These are phyloP conservation scores for Anisodus acutangulus DNA, from an alignment of 257 asterid genomes.

Conservation along the genomic window DNA sequence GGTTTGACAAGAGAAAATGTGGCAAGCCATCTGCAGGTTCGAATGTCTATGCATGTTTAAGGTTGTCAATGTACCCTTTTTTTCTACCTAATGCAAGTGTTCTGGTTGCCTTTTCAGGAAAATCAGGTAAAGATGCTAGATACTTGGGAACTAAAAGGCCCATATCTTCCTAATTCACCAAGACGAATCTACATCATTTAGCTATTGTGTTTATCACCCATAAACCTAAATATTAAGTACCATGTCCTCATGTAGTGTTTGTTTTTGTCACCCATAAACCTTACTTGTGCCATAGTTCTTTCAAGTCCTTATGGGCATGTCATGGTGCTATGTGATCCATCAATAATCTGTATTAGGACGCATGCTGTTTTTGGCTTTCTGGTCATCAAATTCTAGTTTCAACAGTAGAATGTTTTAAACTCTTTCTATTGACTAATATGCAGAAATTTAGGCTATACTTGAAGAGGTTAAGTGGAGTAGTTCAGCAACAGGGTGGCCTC, in stretches of 20 bases:
- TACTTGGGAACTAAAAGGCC: slow-evolving; percentile 30
- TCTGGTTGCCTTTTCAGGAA: slow-evolving; percentile 31
- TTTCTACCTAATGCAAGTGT: neutral
- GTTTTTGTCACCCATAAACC: slow-evolving; percentile 16
- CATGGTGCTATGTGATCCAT: slow-evolving; percentile 15
- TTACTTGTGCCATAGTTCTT: neutral
- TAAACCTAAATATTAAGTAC: slow-evolving; percentile 19
- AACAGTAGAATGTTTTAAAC: slow-evolving; percentile 22
- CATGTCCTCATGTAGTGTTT: neutral
- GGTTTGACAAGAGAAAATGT: slow-evolving; percentile 86
- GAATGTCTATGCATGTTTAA: slow-evolving; percentile 28
- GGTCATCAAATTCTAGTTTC: slow-evolving; percentile 8
- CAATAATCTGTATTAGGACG: slow-evolving; percentile 13
- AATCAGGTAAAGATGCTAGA: slow-evolving; percentile 32
- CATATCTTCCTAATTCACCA: slow-evolving; percentile 32
- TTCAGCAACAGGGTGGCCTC: slow-evolving; percentile 69
- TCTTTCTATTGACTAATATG: slow-evolving; percentile 39
- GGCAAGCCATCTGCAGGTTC: slow-evolving; percentile 93
- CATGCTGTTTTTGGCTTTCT: slow-evolving; percentile 18
- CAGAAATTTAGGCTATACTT: slow-evolving; percentile 84
- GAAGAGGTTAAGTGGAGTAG: slow-evolving; percentile 80
- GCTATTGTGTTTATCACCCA: slow-evolving; percentile 25
- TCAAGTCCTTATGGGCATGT: slow-evolving; percentile 26
- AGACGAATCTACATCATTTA: slow-evolving; percentile 23
- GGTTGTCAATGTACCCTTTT: slow-evolving; percentile 25